Conservation (phyloP, 257 asterid genomes). For the Solanum raphanifolium region DNA sequence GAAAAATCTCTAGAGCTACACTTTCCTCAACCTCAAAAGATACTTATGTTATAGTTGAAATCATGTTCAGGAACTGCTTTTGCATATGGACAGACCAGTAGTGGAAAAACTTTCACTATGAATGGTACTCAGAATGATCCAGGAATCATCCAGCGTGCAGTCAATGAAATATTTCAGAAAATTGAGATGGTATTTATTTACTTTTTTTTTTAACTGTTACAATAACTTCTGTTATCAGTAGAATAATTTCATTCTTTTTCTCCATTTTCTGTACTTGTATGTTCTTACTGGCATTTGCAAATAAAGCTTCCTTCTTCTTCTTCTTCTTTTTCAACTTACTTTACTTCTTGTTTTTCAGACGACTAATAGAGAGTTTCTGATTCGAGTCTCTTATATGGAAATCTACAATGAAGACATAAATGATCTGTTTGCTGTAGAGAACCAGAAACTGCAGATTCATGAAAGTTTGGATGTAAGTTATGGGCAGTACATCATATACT, state of each 20-base stretch:
- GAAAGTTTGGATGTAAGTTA: conserved; percentile 90
- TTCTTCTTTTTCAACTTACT: neutral
- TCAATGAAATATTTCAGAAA: conserved; percentile 63
- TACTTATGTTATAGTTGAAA: neutral
- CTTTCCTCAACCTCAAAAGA: neutral
- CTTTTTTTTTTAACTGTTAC: neutral
- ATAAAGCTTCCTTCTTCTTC: neutral
- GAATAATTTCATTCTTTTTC: neutral
- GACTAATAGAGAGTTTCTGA: conserved; percentile 73
- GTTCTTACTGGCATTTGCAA: neutral
- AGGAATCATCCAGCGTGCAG: conserved; percentile 77
- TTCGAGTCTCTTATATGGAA: conserved; percentile 97
- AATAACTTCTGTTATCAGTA: neutral
- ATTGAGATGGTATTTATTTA: conserved; percentile 47
- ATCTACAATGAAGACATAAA: conserved; percentile 92
- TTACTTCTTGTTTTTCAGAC: conserved; percentile 28
- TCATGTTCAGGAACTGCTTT: conserved; percentile 79
- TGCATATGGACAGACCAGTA: conserved; percentile 98
- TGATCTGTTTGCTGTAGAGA: conserved; percentile 84
- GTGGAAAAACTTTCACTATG: conserved; percentile 97
- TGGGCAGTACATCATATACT: neutral
- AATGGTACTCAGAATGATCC: conserved; percentile 91
- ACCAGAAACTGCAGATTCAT: conserved; percentile 88
- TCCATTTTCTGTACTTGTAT: neutral
- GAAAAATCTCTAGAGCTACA: neutral